A percentile compares a stretch with the other conserved stretches of the same genome.
These are phyloP conservation scores for Darksidea phi DNA, from an alignment of 495 filamentous ascomycete species.

Conservation along the genomic window DNA sequence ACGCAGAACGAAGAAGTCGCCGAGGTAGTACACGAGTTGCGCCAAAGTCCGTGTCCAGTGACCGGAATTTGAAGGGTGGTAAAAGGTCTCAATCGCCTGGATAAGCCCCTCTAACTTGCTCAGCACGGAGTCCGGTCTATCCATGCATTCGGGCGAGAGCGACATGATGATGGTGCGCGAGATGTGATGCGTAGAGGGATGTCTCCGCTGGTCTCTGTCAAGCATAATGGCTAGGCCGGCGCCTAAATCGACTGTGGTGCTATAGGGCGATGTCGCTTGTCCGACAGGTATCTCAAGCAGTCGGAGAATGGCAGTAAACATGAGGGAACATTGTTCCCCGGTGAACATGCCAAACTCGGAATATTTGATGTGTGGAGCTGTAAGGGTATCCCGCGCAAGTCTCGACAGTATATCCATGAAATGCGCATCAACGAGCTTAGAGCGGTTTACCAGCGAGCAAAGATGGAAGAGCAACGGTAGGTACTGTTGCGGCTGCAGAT, in stretches of 20 bases:
- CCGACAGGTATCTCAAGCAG: constrained; percentile 95
- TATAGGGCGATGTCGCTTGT: constrained; percentile 91
- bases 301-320: constrained; percentile 88
- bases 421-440: constrained; percentile 78
- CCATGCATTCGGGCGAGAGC: constrained; percentile 79
- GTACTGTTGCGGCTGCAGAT: constrained; percentile 77
- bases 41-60: constrained; percentile 86
- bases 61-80: constrained; percentile 96
- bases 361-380: constrained; percentile 73
- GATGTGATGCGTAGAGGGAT: constrained; percentile 85
- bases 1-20: constrained; percentile 95
- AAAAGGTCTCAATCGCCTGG: constrained; percentile 96
- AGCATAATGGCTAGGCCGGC: constrained; percentile 80
- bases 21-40: constrained; percentile 87
- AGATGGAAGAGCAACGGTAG: constrained; percentile 92
- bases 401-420: constrained; percentile 89
- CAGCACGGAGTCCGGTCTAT: constrained; percentile 74
- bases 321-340: constrained; percentile 83
- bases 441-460: constrained; percentile 90
- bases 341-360: constrained; percentile 87
- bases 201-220: constrained; percentile 88
- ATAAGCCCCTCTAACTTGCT: constrained; percentile 88
- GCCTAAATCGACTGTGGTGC: constrained; percentile 71
- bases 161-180: constrained; percentile 96
- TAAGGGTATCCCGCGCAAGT: constrained; percentile 76